Evolutionary conservation across 2,329 filamentous ascomycete species (phyloP), one percentile per base, ranked within the genome.

Genomic region (Myriosclerotinia duriaeana): DNA sequence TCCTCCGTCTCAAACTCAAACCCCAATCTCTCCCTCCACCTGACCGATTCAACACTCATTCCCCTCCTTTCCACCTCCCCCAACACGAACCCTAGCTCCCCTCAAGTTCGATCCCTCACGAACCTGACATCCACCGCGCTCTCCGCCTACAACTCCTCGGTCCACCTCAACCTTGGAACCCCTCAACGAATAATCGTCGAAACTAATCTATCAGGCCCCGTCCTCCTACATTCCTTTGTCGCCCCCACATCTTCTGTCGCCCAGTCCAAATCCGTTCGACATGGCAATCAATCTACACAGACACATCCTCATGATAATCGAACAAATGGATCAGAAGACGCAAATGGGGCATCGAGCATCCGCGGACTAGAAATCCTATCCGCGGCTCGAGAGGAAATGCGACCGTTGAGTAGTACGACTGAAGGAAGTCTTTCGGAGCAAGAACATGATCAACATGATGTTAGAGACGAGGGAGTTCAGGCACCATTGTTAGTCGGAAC

Each of bases 161-260:
- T 78, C 44, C 82, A 85, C 60, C 79, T 87, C 8, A 81, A 80
- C 56, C 79, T 86, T 53, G 85, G 85, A 70, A 72, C 74, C 8
- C 83, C 85, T 3, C 79, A 84, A 72, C 83, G 85, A 74, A 80
- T 88, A 69, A 83, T 87, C 76, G 81, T 87, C 73, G 85, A 87
- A 74, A 84, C 84, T 73, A 78, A 77, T 0, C 72, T 70, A 58
- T 67, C 71, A 5, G 79, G 79, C 0, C 76, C 79, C 8, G 65
- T 79, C 5, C 64, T 79, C 6, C 69, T 79, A 4, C 76, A 82
- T 69, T 82, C 80, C 34, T 85, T 80, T 72, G 74, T 84, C 68
- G 79, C 81, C 66, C 78, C 73, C 26, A 67, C 67, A 53, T 59
- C 68, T 36, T 53, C 59, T 20, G 54, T 42, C 20, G 20, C n/a